A percentile compares a stretch with the other conserved stretches of the same genome.
phyloP scores from a whole-genome alignment of 1,139 yeast species.

The Zygosaccharomyces sapae region DNA sequence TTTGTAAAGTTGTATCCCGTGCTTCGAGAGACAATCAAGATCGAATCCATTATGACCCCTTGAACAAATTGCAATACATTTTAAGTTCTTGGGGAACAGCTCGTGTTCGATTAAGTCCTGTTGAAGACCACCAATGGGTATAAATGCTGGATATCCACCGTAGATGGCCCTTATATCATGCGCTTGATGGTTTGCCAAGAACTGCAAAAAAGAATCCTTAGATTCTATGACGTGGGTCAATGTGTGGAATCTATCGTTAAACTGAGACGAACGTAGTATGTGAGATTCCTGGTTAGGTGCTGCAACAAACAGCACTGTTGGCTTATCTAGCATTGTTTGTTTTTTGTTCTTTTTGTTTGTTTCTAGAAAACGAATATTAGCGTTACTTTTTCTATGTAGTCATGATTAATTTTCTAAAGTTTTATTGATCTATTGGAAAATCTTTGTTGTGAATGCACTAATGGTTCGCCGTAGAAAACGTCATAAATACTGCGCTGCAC shows the following conservation, averaged over 20 bases:
- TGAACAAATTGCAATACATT: constrained; percentile 31
- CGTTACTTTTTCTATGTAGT: neutral
- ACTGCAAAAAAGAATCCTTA: constrained; percentile 21
- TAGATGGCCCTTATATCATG: constrained; percentile 28
- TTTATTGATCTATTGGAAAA: constrained; percentile 14
- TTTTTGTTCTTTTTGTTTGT: constrained; percentile 6
- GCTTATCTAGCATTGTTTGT: constrained; percentile 10
- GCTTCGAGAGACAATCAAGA: constrained; percentile 21
- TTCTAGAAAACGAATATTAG: neutral
- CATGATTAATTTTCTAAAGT: constrained; percentile 1
- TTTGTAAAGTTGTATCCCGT: constrained; percentile 25
- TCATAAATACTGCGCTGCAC: constrained; percentile 21
- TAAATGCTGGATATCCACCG: constrained; percentile 33
- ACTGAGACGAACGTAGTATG: constrained; percentile 11
- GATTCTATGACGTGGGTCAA: constrained; percentile 18
- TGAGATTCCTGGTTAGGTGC: constrained; percentile 19
- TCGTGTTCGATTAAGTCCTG: constrained; percentile 24
- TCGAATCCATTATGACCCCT: constrained; percentile 32
- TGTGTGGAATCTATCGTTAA: constrained; percentile 16
- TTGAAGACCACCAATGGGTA: constrained; percentile 30
- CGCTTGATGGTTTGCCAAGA: constrained; percentile 17
- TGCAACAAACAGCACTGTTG: constrained; percentile 22
- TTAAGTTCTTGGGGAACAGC: constrained; percentile 23
- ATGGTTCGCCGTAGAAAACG: constrained; percentile 18
- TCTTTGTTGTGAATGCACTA: constrained; percentile 10